Evolutionary conservation across 2,329 filamentous ascomycete species (phyloP).

Genomic region (Ceratocystiopsis sp.): DNA sequence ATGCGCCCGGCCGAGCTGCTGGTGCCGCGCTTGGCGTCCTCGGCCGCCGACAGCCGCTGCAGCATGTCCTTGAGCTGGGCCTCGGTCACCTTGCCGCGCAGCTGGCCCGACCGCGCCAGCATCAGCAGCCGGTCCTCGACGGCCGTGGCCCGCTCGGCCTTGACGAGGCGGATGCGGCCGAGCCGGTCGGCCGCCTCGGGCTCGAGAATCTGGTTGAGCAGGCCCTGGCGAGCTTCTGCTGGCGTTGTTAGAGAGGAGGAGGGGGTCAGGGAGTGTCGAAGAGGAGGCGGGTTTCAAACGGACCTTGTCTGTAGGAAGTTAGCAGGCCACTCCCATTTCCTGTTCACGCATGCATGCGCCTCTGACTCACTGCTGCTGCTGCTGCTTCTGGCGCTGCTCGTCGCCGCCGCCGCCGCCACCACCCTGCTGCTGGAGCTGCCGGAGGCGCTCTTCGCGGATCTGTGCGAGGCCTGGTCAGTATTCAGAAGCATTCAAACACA

Average conservation of each 20-base stretch:
- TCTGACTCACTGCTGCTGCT: constrained; percentile 14
- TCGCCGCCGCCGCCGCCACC: constrained; percentile 30
- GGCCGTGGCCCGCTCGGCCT: constrained; percentile 75
- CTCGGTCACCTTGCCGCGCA: constrained; percentile 77
- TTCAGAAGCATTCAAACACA: no score
- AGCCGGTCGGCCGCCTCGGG: constrained; percentile 87
- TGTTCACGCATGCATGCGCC: not conserved
- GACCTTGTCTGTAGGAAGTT: not conserved
- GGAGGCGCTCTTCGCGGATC: constrained; percentile 83
- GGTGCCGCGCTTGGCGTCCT: constrained; percentile 42
- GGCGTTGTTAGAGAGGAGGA: not conserved
- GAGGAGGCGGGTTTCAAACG: not conserved
- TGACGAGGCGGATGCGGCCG: constrained; percentile 87
- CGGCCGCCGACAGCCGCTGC: constrained; percentile 67
- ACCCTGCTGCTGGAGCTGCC: constrained; percentile 71
- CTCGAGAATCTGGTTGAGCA: constrained; percentile 84
- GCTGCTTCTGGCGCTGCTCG: constrained; percentile 42
- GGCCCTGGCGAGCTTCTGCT: constrained; percentile 50
- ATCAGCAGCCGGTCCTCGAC: constrained; percentile 87
- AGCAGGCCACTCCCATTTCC: not conserved
- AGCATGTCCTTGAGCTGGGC: constrained; percentile 85
- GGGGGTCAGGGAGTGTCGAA: not conserved
- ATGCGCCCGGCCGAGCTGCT: constrained; percentile 57
- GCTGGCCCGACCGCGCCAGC: constrained; percentile 74
- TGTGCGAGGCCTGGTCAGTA: constrained; percentile 18